A percentile compares a stretch with the other conserved stretches of the same genome.
These are phyloP conservation scores for Petunia axillaris DNA, from an alignment of 257 asterid genomes.

Conservation along the genomic window DNA sequence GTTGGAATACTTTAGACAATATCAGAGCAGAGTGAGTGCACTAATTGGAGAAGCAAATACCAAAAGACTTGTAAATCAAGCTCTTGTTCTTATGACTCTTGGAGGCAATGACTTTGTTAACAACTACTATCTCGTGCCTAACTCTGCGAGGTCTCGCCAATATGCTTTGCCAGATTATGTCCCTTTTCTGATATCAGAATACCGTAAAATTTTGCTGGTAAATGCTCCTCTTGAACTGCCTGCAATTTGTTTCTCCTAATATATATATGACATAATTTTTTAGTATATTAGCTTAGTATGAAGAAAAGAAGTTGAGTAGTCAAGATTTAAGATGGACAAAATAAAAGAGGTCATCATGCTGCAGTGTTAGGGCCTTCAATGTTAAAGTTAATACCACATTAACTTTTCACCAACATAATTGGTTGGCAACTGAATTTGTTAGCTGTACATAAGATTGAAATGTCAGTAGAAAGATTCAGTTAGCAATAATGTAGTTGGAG, in stretches of 20 bases:
- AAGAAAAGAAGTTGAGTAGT: too few relatives aligned
- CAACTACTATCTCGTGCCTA: slow-evolving; percentile 74
- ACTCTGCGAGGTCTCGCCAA: slow-evolving; percentile 72
- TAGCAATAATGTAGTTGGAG: slow-evolving; percentile 5
- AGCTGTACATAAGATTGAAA: not conserved
- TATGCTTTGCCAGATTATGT: slow-evolving; percentile 57
- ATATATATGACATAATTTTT: too few relatives aligned
- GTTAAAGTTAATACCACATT: not conserved
- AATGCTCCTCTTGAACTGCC: not conserved
- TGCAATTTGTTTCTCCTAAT: not conserved
- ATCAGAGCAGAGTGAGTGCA: slow-evolving; percentile 57
- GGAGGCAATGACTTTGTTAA: slow-evolving; percentile 95
- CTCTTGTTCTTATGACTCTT: slow-evolving; percentile 72
- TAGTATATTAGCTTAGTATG: too few relatives aligned
- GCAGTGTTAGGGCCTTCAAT: not conserved
- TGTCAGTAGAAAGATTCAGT: slow-evolving; percentile 8
- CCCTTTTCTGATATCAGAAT: slow-evolving; percentile 69
- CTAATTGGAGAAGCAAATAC: slow-evolving; percentile 54
- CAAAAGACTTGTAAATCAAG: slow-evolving; percentile 51
- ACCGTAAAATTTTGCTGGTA: slow-evolving; percentile 66
- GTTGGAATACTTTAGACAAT: slow-evolving; percentile 59
- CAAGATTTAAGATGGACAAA: too few relatives aligned
- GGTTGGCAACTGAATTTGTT: not conserved
- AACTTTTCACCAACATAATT: not conserved
- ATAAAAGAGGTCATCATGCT: too few relatives aligned